These are phyloP conservation scores for Asterochloris sp. DNA, from an alignment of 139 green algal genomes.

Conservation along the genomic window DNA sequence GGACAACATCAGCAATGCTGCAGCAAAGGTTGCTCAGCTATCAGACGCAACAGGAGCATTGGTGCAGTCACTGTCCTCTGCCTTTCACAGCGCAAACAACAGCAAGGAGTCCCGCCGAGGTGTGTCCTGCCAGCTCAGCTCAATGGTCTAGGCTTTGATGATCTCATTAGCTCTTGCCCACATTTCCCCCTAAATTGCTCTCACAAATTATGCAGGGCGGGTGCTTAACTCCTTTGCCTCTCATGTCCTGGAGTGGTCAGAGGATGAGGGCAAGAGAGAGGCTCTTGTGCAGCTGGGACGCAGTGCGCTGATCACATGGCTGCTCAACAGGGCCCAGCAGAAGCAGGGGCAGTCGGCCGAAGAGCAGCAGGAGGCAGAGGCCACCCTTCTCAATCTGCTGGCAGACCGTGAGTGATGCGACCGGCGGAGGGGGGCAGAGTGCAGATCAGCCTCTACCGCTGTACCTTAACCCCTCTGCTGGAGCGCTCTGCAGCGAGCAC, in stretches of 20 bases:
- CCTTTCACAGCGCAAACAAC: no score
- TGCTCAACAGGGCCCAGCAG: constrained; percentile 27
- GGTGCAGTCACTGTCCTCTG: no score
- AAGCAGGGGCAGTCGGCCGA: background rate
- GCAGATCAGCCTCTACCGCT: background rate
- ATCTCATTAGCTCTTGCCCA: no score
- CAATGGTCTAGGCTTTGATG: no score
- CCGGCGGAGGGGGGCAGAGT: background rate
- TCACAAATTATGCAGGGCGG: background rate
- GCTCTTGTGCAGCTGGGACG: constrained; percentile 34
- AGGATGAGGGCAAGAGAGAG: constrained; percentile 13
- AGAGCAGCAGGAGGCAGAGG: constrained; percentile 25
- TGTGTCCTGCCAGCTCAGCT: no score
- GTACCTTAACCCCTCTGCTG: no score
- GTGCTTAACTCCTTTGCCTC: constrained; percentile 1
- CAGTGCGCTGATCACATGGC: constrained; percentile 41
- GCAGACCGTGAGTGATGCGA: constrained; percentile 2
- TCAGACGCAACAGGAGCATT: no score
- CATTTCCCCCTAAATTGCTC: no score
- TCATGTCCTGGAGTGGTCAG: constrained; percentile 10
- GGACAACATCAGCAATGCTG: no score
- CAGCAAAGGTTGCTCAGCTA: no score
- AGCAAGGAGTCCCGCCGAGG: no score
- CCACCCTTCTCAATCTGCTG: constrained; percentile 20
- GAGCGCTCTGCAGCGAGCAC: no score